Percentiles rank a stretch among this genome's conserved stretches.
These are phyloP conservation scores for Solioccasus polychromus DNA, from an alignment of 768 basidiomycete species.

Conservation along the genomic window DNA sequence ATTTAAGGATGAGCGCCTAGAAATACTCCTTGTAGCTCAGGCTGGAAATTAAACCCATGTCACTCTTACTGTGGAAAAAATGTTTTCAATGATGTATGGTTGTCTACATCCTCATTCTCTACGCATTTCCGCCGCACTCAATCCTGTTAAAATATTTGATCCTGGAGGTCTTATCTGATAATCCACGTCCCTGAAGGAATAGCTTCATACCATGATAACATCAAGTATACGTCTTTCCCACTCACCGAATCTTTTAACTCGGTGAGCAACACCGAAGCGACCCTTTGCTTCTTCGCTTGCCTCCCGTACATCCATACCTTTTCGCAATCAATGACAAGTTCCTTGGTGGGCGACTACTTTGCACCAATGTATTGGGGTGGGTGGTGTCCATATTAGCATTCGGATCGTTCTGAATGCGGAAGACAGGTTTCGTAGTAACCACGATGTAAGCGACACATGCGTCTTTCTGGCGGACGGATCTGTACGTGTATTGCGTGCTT, in stretches of 20 bases:
- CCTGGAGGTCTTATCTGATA: too few relatives aligned
- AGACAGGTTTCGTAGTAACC: slow-evolving; percentile 6
- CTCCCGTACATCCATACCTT: background rate
- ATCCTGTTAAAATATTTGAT: too few relatives aligned
- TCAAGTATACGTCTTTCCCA: background rate
- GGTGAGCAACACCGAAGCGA: background rate
- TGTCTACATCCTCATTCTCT: too few relatives aligned
- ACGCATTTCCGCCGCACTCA: too few relatives aligned
- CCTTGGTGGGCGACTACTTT: background rate
- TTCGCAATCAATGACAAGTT: background rate
- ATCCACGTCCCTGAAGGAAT: background rate
- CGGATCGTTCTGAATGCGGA: background rate
- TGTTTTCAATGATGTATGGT: too few relatives aligned
- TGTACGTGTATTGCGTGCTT: background rate
- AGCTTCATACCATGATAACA: background rate
- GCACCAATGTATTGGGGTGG: slow-evolving; percentile 11
- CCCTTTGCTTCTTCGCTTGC: background rate
- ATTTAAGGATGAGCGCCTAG: too few relatives aligned
- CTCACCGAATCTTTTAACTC: background rate
- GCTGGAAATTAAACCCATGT: too few relatives aligned
- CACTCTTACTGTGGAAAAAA: too few relatives aligned
- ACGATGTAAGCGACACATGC: slow-evolving; percentile 10
- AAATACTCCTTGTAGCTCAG: too few relatives aligned
- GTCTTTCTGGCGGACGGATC: too few relatives aligned
- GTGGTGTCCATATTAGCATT: too few relatives aligned